Base-by-base conservation (phyloP, 257 asterid genomes). In the Solanum virginianum region DNA sequence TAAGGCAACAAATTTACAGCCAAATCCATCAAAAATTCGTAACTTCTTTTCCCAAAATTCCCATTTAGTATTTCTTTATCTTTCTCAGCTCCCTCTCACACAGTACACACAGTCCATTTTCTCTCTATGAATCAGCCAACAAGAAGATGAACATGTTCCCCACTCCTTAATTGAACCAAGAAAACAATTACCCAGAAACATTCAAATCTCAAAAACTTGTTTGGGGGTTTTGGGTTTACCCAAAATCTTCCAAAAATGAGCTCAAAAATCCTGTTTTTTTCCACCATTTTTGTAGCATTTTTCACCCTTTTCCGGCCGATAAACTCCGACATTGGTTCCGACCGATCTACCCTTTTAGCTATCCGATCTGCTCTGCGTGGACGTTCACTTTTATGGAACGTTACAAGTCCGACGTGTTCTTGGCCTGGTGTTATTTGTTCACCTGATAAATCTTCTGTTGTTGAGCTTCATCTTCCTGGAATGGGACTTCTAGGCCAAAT, bases 381-480 rank as follows among this genome's bases (percentile, higher is more conserved):
- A 54, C 98, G 98, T 63, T 92, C 92, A 18, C 89, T 87, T 32
- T 88, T 91, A 74, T 96, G 99, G 99, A 90, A 96, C 71, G 84
- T 92, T 45, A 86, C 97, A 15, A 92, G 87, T 85, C 84, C 90
- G n/a, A 91, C 97, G 39, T 96, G 99, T 88, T 45, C 79, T 12
- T 96, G 99, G 98, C 66, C 92, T 1, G 99, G 99, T 8, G 94
- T 96, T 7, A 75, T 81, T 70, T 96, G 99, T 91, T 88, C 98
- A 53, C 80, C 91, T 14, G 90, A 86, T 47, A 84, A 84, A 59
- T 85, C 95, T 68, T 74, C 94, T 32, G 97, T 96, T 24, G 82
- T 83, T 15, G 98, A 90, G 90, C 94, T 96, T 47, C 98, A 87
- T 69, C 89, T 94, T 56, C 99, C 99, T n/a, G 99, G 95, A 8